Conservation (phyloP, 495 filamentous ascomycete species). For the Penicillium lividum region DNA sequence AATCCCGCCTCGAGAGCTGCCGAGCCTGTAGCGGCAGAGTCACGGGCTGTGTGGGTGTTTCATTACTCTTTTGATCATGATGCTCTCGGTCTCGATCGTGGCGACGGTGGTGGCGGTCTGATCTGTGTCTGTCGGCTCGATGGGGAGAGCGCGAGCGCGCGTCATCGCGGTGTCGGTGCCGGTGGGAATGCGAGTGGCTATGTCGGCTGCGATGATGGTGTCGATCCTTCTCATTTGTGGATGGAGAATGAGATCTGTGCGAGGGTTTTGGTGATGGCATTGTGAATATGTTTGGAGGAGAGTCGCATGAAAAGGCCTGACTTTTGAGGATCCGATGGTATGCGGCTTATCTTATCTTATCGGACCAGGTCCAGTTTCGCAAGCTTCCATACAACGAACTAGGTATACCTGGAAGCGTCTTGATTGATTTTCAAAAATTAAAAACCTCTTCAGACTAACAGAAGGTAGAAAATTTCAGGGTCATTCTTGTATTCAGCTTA, state of each 20-base stretch:
- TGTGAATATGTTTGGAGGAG: neutral
- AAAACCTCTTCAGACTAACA: neutral
- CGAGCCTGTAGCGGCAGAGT: constrained; percentile 67
- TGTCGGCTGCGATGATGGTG: constrained; percentile 29
- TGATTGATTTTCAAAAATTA: neutral
- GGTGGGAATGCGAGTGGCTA: constrained; percentile 24
- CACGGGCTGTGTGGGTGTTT: constrained; percentile 23
- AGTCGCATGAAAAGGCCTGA: neutral
- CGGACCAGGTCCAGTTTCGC: neutral
- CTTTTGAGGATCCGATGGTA: neutral
- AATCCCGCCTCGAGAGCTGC: constrained; percentile 65
- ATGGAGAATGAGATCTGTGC: constrained; percentile 13
- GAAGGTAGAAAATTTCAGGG: neutral
- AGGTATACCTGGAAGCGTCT: too few relatives aligned
- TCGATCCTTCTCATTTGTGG: constrained; percentile 12
- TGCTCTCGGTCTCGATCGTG: constrained; percentile 14
- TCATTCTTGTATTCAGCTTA: neutral
- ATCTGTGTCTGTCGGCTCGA: constrained; percentile 27
- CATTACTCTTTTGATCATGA: constrained; percentile 13
- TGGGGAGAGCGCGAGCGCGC: constrained; percentile 32
- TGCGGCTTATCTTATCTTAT: constrained; percentile 12
- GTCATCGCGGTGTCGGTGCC: constrained; percentile 26
- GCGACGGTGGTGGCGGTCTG: constrained; percentile 24
- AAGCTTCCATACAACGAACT: neutral
- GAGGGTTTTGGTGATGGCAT: constrained; percentile 29